Conservation (phyloP, 306 rosid genomes). For the Sechiopsis laciniata region DNA sequence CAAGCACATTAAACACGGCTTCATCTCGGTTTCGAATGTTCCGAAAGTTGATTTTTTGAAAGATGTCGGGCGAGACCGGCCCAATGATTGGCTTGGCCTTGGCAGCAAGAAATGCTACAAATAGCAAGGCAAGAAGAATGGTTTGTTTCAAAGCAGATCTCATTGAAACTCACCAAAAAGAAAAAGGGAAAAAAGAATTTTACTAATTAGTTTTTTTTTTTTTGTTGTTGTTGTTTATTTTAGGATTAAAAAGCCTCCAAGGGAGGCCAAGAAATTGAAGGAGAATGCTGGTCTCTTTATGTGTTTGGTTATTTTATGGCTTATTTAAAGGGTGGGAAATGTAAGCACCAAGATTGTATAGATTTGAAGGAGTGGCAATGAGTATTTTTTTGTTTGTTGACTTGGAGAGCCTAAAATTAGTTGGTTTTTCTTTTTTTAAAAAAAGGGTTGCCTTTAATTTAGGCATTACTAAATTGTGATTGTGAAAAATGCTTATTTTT, state of each 20-base stretch:
- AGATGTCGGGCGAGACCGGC: constrained; percentile 19
- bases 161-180: constrained; percentile 30
- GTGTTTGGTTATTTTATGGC: constrained; percentile 24
- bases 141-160: constrained; percentile 25
- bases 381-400: too few relatives aligned
- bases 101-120: constrained; percentile 13
- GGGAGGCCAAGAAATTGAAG: constrained; percentile 31
- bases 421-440: neutral
- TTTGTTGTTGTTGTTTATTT: neutral
- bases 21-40: constrained; percentile 21
- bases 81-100: neutral
- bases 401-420: constrained; percentile 25
- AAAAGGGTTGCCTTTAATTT: neutral
- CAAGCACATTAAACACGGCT: constrained; percentile 33
- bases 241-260: constrained; percentile 29
- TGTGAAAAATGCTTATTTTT: constrained; percentile 14
- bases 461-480: neutral
- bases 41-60: constrained; percentile 25
- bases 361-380: constrained; percentile 21
- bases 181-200: neutral
- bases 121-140: constrained; percentile 24
- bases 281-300: constrained; percentile 26
- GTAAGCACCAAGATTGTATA: constrained; percentile 8
- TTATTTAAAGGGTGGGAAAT: constrained; percentile 19
- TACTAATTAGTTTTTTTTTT: too few relatives aligned